A percentile compares a stretch with the other conserved stretches of the same genome.
Evolutionary conservation across 306 rosid species (phyloP).

Genomic region (Vicia sativa): DNA sequence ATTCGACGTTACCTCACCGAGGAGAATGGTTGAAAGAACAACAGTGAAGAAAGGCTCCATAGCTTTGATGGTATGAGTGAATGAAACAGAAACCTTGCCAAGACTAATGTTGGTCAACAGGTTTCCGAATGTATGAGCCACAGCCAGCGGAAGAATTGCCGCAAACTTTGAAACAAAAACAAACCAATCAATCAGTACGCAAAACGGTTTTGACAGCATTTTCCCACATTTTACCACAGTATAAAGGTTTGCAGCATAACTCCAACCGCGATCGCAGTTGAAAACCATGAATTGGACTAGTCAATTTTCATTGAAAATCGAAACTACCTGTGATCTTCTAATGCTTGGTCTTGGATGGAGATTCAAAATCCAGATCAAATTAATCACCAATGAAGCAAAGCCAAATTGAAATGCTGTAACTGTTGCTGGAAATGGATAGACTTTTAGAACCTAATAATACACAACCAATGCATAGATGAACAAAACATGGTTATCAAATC

Average conservation of each 20-base stretch:
- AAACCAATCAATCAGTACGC: not conserved
- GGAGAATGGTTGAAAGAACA: slow-evolving; percentile 58
- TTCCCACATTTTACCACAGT: not conserved
- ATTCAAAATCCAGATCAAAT: slow-evolving; percentile 63
- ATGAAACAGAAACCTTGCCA: slow-evolving; percentile 75
- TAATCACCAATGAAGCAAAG: slow-evolving; percentile 53
- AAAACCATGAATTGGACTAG: too few species aligned
- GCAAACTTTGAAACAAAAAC: slow-evolving; percentile 47
- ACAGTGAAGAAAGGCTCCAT: slow-evolving; percentile 86
- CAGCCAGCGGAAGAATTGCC: slow-evolving; percentile 61
- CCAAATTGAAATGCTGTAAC: slow-evolving; percentile 69
- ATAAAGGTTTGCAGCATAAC: not conserved
- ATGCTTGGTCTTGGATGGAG: slow-evolving; percentile 62
- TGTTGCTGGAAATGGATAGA: slow-evolving; percentile 88
- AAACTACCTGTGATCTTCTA: slow-evolving; percentile 58
- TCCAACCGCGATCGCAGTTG: not conserved
- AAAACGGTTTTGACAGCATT: slow-evolving; percentile 4
- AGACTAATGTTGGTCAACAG: slow-evolving; percentile 72
- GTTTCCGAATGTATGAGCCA: slow-evolving; percentile 76
- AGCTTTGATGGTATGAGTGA: slow-evolving; percentile 84
- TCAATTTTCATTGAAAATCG: too few species aligned
- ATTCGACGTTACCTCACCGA: slow-evolving; percentile 59
- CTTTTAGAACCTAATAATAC: slow-evolving; percentile 75
- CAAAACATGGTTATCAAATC: not conserved
- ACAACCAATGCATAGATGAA: slow-evolving; percentile 38